A percentile compares a stretch with the other conserved stretches of the same genome.
Conservation (phyloP, 805 yeast genomes). For the Pichia kluyveri region DNA sequence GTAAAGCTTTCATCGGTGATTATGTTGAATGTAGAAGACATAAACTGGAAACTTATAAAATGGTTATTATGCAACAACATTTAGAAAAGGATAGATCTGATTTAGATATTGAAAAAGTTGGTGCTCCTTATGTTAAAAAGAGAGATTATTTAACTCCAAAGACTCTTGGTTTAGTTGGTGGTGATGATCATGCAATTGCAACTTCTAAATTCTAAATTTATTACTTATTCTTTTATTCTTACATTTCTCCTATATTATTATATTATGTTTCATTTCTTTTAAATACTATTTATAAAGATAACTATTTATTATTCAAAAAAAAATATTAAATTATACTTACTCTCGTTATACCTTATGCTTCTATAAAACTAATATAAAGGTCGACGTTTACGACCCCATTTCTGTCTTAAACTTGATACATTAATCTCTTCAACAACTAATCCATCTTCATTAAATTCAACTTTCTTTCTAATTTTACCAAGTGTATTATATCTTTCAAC, state of each 20-base stretch:
- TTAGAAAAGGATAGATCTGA: conserved; percentile 21
- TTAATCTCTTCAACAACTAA: conserved; percentile 20
- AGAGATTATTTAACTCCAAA: conserved; percentile 31
- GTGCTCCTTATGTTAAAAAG: conserved; percentile 31
- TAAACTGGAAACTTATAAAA: conserved; percentile 28
- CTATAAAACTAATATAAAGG: background rate
- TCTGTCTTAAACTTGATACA: conserved; percentile 16
- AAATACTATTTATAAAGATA: too few species aligned
- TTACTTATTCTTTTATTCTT: background rate
- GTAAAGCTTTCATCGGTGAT: conserved; percentile 25
- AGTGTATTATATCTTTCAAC: conserved; percentile 17
- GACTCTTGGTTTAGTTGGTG: conserved; percentile 29
- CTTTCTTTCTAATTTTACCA: conserved; percentile 23
- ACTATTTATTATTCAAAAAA: background rate
- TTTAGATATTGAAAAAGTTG: conserved; percentile 22
- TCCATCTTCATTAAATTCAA: conserved; percentile 17
- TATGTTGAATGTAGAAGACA: conserved; percentile 32
- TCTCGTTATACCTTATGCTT: too few species aligned
- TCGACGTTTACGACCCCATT: conserved; percentile 9
- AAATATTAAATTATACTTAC: too few species aligned
- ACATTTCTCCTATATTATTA: too few species aligned
- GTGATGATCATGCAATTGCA: conserved; percentile 26
- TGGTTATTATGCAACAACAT: conserved; percentile 26
- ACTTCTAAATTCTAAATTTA: conserved; percentile 15
- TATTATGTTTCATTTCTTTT: too few species aligned